Evolutionary conservation across 1,139 yeast species (phyloP).

Genomic region (Protomyces inouyei): DNA sequence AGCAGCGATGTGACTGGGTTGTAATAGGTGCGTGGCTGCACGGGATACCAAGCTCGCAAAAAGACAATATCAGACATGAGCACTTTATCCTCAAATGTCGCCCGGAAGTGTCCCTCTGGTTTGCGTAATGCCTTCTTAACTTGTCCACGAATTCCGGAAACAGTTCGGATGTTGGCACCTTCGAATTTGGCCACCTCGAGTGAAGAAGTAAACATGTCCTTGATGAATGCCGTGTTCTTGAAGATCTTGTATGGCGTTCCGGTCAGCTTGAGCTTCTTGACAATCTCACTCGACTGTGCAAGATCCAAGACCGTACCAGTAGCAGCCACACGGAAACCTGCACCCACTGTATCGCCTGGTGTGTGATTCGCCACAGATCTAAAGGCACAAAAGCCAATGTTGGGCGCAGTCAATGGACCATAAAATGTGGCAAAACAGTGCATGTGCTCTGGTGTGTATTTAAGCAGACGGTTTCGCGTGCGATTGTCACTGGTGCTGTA

Average conservation of each 20-base stretch:
- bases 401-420: conserved; percentile 96
- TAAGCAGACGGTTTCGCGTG: conserved; percentile 95
- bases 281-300: conserved; percentile 82
- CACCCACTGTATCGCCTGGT: conserved; percentile 49
- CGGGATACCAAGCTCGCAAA: conserved; percentile 95
- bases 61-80: conserved; percentile 65
- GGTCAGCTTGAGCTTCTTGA: conserved; percentile 88
- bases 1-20: conserved; percentile 93
- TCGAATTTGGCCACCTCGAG: conserved; percentile 96
- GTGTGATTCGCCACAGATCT: conserved; percentile 67
- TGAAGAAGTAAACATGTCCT: conserved; percentile 89
- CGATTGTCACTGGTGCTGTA: conserved; percentile 96
- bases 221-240: conserved; percentile 93
- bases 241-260: conserved; percentile 92
- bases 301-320: conserved; percentile 94
- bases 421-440: conserved; percentile 94
- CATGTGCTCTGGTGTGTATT: conserved; percentile 97
- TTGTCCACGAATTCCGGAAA: conserved; percentile 96
- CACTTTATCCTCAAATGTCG: conserved; percentile 95
- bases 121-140: conserved; percentile 88
- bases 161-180: conserved; percentile 95
- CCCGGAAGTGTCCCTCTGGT: conserved; percentile 96
- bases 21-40: conserved; percentile 80
- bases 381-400: conserved; percentile 94
- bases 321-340: conserved; percentile 93